These are phyloP conservation scores for Euphorbia peplus DNA, from an alignment of 345 rosid species.

Conservation along the genomic window DNA sequence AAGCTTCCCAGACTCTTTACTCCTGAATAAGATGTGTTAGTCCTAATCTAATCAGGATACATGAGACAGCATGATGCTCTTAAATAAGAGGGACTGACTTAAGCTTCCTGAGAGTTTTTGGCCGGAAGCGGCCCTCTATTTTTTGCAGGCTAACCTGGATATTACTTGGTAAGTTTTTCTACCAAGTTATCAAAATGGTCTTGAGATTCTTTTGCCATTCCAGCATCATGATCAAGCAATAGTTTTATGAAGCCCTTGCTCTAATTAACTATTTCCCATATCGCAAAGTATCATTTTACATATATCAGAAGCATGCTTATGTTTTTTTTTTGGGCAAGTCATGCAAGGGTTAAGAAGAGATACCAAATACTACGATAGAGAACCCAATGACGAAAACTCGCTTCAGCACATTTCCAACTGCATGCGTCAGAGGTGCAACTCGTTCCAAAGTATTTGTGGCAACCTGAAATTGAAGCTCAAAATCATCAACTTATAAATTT, in stretches of 20 bases:
- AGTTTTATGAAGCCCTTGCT: background rate
- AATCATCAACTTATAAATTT: background rate
- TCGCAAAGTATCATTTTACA: background rate
- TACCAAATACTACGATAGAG: constrained; percentile 49
- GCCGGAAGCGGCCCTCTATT: too few species aligned
- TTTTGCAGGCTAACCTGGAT: too few species aligned
- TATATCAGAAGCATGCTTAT: background rate
- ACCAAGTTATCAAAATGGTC: too few species aligned
- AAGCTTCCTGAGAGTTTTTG: too few species aligned
- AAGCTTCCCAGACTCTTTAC: too few species aligned
- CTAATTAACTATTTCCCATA: background rate
- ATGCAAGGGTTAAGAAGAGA: background rate
- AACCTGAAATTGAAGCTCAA: constrained; percentile 34
- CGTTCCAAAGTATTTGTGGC: constrained; percentile 53
- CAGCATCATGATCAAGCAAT: background rate
- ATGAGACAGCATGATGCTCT: too few species aligned
- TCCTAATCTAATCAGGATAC: too few species aligned
- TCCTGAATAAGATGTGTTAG: too few species aligned
- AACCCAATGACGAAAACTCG: constrained; percentile 52
- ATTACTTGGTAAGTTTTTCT: too few species aligned
- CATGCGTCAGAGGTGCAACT: constrained; percentile 54
- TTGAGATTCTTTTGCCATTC: background rate
- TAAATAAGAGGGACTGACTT: too few species aligned
- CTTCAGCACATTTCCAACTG: constrained; percentile 52
- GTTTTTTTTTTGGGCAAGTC: background rate